These are phyloP conservation scores for Cardiospermum halicacabum DNA, from an alignment of 345 rosid species.

Conservation along the genomic window DNA sequence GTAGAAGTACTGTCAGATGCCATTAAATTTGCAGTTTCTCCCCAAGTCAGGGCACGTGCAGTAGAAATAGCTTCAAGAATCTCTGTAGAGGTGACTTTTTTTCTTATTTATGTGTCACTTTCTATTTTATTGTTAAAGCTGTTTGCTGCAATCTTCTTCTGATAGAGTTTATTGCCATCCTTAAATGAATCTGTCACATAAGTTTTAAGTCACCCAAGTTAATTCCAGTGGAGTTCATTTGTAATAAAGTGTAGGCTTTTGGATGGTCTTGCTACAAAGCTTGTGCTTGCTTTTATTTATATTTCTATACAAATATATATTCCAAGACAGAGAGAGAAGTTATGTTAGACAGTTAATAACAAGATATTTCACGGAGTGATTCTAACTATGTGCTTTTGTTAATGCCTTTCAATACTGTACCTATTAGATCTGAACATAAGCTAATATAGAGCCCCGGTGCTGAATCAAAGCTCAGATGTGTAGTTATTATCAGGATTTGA, in stretches of 20 bases:
- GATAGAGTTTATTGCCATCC: not conserved
- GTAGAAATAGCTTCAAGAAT: conserved; percentile 44
- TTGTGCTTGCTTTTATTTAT: too few relatives aligned
- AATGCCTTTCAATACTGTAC: not conserved
- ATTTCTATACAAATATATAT: too few relatives aligned
- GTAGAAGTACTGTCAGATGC: conserved; percentile 50
- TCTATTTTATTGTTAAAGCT: not conserved
- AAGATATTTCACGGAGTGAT: not conserved
- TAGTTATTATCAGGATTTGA: not conserved
- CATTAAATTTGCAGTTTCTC: conserved; percentile 49
- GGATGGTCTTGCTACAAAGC: not conserved
- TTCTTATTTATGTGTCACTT: not conserved
- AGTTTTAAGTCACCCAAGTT: not conserved
- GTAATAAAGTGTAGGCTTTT: not conserved
- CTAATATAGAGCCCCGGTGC: not conserved
- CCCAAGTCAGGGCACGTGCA: conserved; percentile 46
- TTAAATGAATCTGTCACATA: not conserved
- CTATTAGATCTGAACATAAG: not conserved
- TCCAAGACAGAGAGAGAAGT: too few relatives aligned
- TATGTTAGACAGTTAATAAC: not conserved
- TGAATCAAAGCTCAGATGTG: not conserved
- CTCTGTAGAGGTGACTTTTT: conserved; percentile 56
- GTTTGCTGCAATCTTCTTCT: not conserved
- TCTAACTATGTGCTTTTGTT: not conserved
- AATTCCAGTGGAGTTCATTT: not conserved